Conservation (phyloP, 805 yeast genomes). For the Saccharomycopsis olivae region DNA sequence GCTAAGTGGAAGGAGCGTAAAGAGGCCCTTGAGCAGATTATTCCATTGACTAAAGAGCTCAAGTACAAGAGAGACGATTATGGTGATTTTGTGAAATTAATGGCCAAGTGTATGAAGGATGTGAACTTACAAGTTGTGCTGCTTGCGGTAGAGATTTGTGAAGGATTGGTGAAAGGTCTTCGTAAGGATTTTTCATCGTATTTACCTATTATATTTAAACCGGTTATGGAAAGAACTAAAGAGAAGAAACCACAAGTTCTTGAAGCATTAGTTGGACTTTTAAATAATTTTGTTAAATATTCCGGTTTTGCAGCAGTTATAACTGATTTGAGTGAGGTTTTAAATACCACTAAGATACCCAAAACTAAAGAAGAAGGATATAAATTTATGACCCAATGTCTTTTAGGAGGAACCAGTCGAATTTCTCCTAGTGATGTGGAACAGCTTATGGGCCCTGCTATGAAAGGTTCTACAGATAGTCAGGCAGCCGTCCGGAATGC, state of each 20-base stretch:
- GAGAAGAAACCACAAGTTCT: slow-evolving; percentile 77
- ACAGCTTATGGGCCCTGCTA: slow-evolving; percentile 40
- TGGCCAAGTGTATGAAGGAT: slow-evolving; percentile 73
- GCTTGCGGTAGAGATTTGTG: slow-evolving; percentile 59
- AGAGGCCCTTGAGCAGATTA: slow-evolving; percentile 63
- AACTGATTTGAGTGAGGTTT: slow-evolving; percentile 32
- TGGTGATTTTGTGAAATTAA: slow-evolving; percentile 43
- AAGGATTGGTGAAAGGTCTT: slow-evolving; percentile 55
- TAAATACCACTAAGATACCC: slow-evolving; percentile 60
- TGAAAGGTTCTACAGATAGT: slow-evolving; percentile 67
- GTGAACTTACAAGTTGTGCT: slow-evolving; percentile 84
- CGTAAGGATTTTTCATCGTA: slow-evolving; percentile 46
- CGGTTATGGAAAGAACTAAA: slow-evolving; percentile 72
- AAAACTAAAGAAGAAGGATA: slow-evolving; percentile 67
- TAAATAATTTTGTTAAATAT: slow-evolving; percentile 50
- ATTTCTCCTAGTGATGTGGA: slow-evolving; percentile 50
- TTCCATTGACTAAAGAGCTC: slow-evolving; percentile 39
- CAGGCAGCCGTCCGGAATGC: slow-evolving; percentile 75
- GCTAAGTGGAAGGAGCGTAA: slow-evolving; percentile 88
- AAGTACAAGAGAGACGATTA: slow-evolving; percentile 57
- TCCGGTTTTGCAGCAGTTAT: slow-evolving; percentile 43
- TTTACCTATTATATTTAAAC: slow-evolving; percentile 39
- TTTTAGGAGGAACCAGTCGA: slow-evolving; percentile 35
- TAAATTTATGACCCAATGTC: slow-evolving; percentile 51
- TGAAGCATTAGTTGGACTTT: slow-evolving; percentile 55